Evolutionary conservation across 176 grass and related monocot genomes (phyloP), one percentile per base, ranked within the genome.

Genomic region (Aegilops speltoides): DNA sequence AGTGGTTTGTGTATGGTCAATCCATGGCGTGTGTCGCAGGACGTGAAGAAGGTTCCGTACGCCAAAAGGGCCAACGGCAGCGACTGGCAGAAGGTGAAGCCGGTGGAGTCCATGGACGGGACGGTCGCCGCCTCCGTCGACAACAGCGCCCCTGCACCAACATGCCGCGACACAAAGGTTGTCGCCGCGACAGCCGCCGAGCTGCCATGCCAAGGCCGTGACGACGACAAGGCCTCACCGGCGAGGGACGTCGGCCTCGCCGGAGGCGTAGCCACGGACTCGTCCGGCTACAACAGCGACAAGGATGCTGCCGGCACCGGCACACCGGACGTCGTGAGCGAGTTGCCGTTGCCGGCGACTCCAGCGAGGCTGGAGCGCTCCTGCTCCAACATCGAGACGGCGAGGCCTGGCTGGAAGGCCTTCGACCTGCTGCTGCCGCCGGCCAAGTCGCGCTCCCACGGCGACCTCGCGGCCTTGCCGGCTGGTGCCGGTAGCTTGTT

Each of bases 361-460:
- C 94, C 77, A 1, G 22, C 88, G 19, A 80, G 48, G 81, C 87
- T 99, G 79, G 82, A 87, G 38, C 91, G 97, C 43, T 99, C 94
- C 4, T 94, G 97, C 85, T 99, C 94, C 79, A 99, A 99, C 85
- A 99, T 99, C 28, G 97, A 99, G 87, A 93, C 93, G 70, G 88
- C 88, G 85, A 86, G 90, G 86, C 64, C 79, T 19, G 37, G 83
- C 82, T 84, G 33, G 73, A 80, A 40, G 50, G 50, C 50, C 0
- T 54, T 19, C 50, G 74, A 78, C 73, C 38, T 2, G 13, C 25
- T 28, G 41, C 89, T 36, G 48, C 84, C 64, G 38, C 91, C 91
- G 26, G 87, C 52, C 33, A 99, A 89, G 81, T 92, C 87, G 15
- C 82, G 86, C 62, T 96, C 94, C 22, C 93, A 94, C 62, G 74